Evolutionary conservation across 2,329 filamentous ascomycete species (phyloP).

Genomic region (Colletotrichum sp.): DNA sequence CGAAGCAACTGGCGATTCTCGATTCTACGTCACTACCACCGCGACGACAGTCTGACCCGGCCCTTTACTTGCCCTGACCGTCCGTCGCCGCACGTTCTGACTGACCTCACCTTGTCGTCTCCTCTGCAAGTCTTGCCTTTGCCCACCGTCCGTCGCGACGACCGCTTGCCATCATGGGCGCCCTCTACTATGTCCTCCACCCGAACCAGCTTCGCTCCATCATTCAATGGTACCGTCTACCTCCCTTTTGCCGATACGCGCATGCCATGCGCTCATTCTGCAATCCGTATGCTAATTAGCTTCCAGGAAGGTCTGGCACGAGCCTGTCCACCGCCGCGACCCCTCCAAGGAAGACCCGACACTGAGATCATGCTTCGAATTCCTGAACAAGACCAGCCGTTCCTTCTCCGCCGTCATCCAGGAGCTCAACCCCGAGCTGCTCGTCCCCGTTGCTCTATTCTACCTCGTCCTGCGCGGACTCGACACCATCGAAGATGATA

Average conservation of each 20-base stretch:
- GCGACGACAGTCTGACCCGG: neutral
- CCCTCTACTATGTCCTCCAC: conserved; percentile 77
- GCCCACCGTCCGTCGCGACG: neutral
- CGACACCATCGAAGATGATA: conserved; percentile 99
- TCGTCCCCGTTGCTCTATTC: conserved; percentile 88
- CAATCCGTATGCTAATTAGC: neutral
- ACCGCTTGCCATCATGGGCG: conserved; percentile 54
- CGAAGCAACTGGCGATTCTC: neutral
- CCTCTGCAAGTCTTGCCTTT: neutral
- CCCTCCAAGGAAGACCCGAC: conserved; percentile 75
- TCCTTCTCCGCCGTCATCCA: conserved; percentile 94
- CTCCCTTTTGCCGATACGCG: neutral
- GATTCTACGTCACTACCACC: neutral
- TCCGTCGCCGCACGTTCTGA: neutral
- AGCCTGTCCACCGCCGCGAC: conserved; percentile 86
- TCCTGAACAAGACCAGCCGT: conserved; percentile 86
- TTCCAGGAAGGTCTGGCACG: conserved; percentile 92
- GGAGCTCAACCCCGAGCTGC: conserved; percentile 92
- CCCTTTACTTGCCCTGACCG: neutral
- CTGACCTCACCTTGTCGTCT: neutral
- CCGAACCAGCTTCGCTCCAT: conserved; percentile 81
- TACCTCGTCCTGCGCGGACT: conserved; percentile 91
- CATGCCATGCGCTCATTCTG: neutral
- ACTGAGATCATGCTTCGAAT: conserved; percentile 83
- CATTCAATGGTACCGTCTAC: conserved; percentile 77